Conservation (phyloP, 2,329 filamentous ascomycete species). For the Beauveria sp. region DNA sequence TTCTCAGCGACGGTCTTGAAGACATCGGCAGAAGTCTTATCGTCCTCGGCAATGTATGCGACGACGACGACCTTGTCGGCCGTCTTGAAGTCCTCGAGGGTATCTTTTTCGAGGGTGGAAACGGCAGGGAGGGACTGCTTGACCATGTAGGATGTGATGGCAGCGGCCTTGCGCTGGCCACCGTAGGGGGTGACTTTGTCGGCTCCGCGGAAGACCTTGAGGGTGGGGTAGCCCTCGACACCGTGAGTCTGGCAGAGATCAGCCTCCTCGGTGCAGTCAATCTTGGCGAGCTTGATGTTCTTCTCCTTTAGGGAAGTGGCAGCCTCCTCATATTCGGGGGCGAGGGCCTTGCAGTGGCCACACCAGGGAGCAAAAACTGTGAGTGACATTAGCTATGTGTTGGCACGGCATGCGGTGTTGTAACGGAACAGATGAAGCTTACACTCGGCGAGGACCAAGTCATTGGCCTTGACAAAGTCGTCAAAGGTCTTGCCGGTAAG, state of each 20-base stretch:
- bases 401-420: not conserved
- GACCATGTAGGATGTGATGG: conserved; percentile 82
- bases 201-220: conserved; percentile 94
- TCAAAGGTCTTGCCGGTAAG: conserved; percentile 83
- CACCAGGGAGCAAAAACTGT: conserved; percentile 93
- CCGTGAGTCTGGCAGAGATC: conserved; percentile 85
- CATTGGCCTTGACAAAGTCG: conserved; percentile 75
- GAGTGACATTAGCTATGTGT: conserved; percentile 26
- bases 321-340: conserved; percentile 82
- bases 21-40: conserved; percentile 81
- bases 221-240: conserved; percentile 95
- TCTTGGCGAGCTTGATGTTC: conserved; percentile 75
- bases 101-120: conserved; percentile 72
- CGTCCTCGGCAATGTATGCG: conserved; percentile 72
- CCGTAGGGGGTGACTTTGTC: conserved; percentile 77
- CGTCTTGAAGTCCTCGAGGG: conserved; percentile 92
- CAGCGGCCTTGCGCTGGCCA: conserved; percentile 81
- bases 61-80: conserved; percentile 94
- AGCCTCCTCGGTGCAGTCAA: conserved; percentile 91
- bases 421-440: conserved; percentile 29
- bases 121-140: conserved; percentile 96
- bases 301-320: conserved; percentile 81
- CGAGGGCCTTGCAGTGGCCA: conserved; percentile 97
- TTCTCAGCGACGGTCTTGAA: conserved; percentile 67
- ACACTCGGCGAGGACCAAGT: conserved; percentile 93